Base-by-base conservation (phyloP, 371 early-diverging fungal species). In the Parasitella parasitica region DNA sequence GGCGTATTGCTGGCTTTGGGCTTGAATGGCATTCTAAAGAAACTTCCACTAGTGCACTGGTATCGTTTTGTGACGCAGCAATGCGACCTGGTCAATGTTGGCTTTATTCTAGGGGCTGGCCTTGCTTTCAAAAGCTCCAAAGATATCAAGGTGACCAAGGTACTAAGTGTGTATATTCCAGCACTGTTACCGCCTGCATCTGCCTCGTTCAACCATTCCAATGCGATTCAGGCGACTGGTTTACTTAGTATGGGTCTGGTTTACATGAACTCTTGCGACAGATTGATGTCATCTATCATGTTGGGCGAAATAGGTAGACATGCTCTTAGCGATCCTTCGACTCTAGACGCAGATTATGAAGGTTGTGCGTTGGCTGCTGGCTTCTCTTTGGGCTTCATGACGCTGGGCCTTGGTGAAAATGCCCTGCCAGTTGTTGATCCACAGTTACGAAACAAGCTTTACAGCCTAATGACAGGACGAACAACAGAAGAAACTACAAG, bases 1-100 rank as follows among this genome's bases (percentile, higher is more conserved):
- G 97, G 97, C 2, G 84, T 94, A 53, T 54, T 95, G 0, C 73
- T 94, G 4, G 97, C 89, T 0, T 69, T 95, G 39, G 97, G 97
- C 0, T 63, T 95, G 20, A 89, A 82, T 24, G 93, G 95, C 0
- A 87, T 90, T 37, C 71, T 94, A 5, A 75, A 78, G 49, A 72
- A 83, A 20, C 71, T 95, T 28, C 82, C 86, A 0, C 62, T 81
- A 3, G 82, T 85, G 56, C 78, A 86, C 55, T 82, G 86, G 52
- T 81, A 84, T 63, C 75, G 84, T 11, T 92, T 90, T 59, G 75
- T 93, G 24, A 77, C 83, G n/a, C 78, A 78, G 16, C 73, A 84
- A 4, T 87, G 89, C 58, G 85, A 85, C 6, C 61, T 88, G 50
- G 90, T 87, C 0, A 77, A 86, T 0, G 77, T 89, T 24, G 96